phyloP scores from a whole-genome alignment of 1,284 basidiomycete genomes.

The Ceratobasidium theobromae region DNA sequence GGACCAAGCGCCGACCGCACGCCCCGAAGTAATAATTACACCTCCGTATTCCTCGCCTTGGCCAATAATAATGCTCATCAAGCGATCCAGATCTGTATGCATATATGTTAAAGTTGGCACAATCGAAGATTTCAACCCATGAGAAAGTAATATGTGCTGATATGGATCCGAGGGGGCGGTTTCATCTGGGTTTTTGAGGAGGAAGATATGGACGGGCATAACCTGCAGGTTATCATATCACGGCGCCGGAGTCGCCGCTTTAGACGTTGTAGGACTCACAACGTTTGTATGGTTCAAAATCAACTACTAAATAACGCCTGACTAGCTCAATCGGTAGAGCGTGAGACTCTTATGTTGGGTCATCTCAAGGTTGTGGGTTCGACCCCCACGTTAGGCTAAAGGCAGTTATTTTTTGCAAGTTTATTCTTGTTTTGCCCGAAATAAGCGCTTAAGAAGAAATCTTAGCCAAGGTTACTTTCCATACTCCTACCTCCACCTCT shows the following conservation, averaged over 20 bases:
- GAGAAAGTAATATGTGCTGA: constrained; percentile 47
- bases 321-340: constrained; percentile 33
- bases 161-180: constrained; percentile 51
- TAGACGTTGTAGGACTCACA: too few species aligned
- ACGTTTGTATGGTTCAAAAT: too few species aligned
- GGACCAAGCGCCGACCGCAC: constrained; percentile 69
- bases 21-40: constrained; percentile 70
- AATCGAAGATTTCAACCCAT: constrained; percentile 55
- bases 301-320: constrained; percentile 1
- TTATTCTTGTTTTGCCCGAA: neutral
- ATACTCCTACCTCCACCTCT: too few species aligned
- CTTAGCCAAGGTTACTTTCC: too few species aligned
- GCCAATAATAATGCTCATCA: constrained; percentile 48
- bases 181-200: constrained; percentile 37
- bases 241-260: neutral
- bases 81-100: constrained; percentile 51
- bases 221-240: neutral
- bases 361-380: constrained; percentile 33
- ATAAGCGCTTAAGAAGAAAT: too few species aligned
- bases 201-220: constrained; percentile 31
- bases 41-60: constrained; percentile 49
- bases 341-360: constrained; percentile 30
- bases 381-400: constrained; percentile 32
- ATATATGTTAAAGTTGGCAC: constrained; percentile 68
- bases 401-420: neutral